Conservation (phyloP, 495 filamentous ascomycete species). For the Hypoxylon rickii region DNA sequence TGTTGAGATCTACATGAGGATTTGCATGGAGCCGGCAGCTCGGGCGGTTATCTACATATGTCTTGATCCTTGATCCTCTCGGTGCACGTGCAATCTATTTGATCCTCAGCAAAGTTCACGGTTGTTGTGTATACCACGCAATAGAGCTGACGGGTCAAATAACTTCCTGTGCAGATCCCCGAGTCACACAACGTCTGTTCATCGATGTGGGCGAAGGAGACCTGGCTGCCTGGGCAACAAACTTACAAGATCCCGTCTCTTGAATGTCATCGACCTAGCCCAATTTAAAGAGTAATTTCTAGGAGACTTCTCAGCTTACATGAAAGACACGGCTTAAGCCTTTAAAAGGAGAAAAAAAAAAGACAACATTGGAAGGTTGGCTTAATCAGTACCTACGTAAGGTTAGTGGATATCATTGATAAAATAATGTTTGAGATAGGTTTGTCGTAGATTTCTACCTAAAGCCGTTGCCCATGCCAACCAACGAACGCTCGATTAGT, state of each 20-base stretch:
- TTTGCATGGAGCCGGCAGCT: slow-evolving; percentile 14
- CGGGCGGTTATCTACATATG: slow-evolving; percentile 34
- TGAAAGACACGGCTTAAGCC: too few species aligned
- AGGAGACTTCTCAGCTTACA: too few species aligned
- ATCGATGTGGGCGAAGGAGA: slow-evolving; percentile 23
- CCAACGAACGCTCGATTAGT: not conserved
- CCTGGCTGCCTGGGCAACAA: too few species aligned
- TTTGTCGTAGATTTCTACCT: not conserved
- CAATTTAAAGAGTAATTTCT: slow-evolving; percentile 8
- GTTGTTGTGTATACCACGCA: not conserved
- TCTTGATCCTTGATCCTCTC: slow-evolving; percentile 26
- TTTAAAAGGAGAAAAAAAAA: too few species aligned
- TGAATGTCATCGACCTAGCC: slow-evolving; percentile 8
- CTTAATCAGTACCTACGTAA: too few species aligned
- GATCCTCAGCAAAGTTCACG: too few species aligned
- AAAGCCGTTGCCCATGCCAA: slow-evolving; percentile 1
- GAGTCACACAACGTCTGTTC: slow-evolving; percentile 26
- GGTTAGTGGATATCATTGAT: too few species aligned
- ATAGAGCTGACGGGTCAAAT: slow-evolving; percentile 31
- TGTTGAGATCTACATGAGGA: too few species aligned
- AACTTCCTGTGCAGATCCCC: slow-evolving; percentile 34
- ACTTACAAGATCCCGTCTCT: slow-evolving; percentile 10
- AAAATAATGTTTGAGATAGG: too few species aligned
- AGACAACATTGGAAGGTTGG: too few species aligned
- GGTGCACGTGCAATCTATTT: slow-evolving; percentile 29